phyloP scores from a whole-genome alignment of 495 filamentous ascomycete genomes.

The Monascus purpureus region DNA sequence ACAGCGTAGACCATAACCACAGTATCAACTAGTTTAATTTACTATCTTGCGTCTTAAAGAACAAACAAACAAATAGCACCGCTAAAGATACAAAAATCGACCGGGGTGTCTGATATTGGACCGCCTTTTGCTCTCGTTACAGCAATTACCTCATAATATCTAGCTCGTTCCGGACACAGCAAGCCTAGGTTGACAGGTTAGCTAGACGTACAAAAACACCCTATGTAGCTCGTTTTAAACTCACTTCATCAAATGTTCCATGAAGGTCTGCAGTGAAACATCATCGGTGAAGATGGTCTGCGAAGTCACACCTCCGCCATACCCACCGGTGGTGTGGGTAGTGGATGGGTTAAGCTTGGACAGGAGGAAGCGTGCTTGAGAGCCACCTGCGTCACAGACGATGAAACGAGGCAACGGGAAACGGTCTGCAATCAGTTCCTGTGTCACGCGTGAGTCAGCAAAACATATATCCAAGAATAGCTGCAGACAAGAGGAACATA shows the following conservation, averaged over 20 bases:
- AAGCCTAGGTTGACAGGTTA: slow-evolving; percentile 33
- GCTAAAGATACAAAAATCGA: slow-evolving; percentile 39
- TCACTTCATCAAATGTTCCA: slow-evolving; percentile 99
- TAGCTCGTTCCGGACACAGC: slow-evolving; percentile 51
- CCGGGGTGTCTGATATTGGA: slow-evolving; percentile 20
- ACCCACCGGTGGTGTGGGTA: slow-evolving; percentile 87
- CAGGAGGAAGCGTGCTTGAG: slow-evolving; percentile 92
- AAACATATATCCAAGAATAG: slow-evolving; percentile 1
- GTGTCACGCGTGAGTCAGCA: slow-evolving; percentile 4
- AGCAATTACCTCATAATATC: slow-evolving; percentile 18
- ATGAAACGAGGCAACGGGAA: slow-evolving; percentile 98
- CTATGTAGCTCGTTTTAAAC: slow-evolving; percentile 14
- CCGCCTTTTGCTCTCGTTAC: slow-evolving; percentile 23
- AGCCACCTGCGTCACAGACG: slow-evolving; percentile 95
- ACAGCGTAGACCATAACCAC: background rate
- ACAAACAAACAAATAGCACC: slow-evolving; percentile 17
- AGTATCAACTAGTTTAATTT: background rate
- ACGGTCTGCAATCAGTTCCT: slow-evolving; percentile 95
- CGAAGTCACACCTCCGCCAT: slow-evolving; percentile 80
- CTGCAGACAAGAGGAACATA: slow-evolving; percentile 26
- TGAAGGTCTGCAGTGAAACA: slow-evolving; percentile 96
- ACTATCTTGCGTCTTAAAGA: slow-evolving; percentile 19
- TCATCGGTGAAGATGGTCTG: slow-evolving; percentile 99
- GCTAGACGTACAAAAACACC: slow-evolving; percentile 4
- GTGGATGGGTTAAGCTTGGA: slow-evolving; percentile 98